A percentile compares a stretch with the other conserved stretches of the same genome.
Conservation (phyloP, 2,329 filamentous ascomycete genomes). For the Aspergillus amoenus region DNA sequence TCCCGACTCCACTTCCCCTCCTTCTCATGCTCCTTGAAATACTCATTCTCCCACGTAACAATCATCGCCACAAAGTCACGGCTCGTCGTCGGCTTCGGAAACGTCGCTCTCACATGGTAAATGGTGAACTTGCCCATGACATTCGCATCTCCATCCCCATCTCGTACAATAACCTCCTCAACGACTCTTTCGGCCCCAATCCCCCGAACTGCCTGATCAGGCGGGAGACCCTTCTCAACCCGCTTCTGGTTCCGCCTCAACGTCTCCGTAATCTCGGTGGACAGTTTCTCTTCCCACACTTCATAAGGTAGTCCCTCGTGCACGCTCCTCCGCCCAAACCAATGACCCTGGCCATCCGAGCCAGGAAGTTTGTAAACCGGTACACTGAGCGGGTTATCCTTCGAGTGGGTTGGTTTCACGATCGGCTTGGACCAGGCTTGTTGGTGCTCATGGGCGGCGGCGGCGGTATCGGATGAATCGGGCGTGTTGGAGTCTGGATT, state of each 20-base stretch:
- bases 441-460: constrained; percentile 52
- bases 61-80: constrained; percentile 84
- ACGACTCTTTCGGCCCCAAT: constrained; percentile 78
- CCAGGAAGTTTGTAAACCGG: constrained; percentile 75
- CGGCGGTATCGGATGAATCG: constrained; percentile 44
- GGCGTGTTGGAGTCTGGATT: too few species aligned
- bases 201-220: constrained; percentile 75
- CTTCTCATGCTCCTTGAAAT: constrained; percentile 19
- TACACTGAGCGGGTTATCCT: constrained; percentile 74
- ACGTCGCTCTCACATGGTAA: constrained; percentile 83
- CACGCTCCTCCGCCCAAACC: constrained; percentile 84
- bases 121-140: constrained; percentile 51
- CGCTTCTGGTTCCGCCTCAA: constrained; percentile 69
- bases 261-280: constrained; percentile 76
- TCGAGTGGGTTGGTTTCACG: constrained; percentile 58
- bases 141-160: constrained; percentile 19
- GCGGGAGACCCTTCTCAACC: constrained; percentile 64
- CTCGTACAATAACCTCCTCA: constrained; percentile 61
- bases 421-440: constrained; percentile 79
- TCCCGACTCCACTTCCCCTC: constrained; percentile 28
- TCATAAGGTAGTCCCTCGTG: constrained; percentile 76
- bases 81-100: constrained; percentile 82
- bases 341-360: constrained; percentile 79
- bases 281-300: constrained; percentile 73
- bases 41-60: constrained; percentile 59